phyloP scores from a whole-genome alignment of 2,329 filamentous ascomycete genomes.

The Emmonsiellopsis sp. region DNA sequence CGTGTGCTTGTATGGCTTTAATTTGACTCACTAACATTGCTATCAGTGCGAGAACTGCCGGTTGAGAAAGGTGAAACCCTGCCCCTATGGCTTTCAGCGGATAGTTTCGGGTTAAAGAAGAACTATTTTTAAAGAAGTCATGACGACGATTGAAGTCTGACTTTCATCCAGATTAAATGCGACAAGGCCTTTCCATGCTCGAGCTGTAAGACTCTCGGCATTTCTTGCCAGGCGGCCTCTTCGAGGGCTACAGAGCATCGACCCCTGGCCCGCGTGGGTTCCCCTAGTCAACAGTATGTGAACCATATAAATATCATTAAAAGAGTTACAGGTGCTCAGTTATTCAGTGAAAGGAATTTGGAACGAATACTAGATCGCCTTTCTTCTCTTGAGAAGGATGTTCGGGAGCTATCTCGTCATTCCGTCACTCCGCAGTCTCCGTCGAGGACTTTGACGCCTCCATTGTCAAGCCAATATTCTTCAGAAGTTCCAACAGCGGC shows the following conservation, averaged over 20 bases:
- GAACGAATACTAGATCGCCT: slow-evolving; percentile 32
- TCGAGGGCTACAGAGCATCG: not conserved
- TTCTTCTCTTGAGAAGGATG: slow-evolving; percentile 12
- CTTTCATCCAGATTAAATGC: slow-evolving; percentile 9
- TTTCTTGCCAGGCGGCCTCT: slow-evolving; percentile 4
- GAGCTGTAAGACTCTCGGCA: not conserved
- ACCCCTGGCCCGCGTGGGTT: slow-evolving; percentile 19
- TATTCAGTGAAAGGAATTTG: not conserved
- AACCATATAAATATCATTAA: not conserved
- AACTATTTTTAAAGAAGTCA: not conserved
- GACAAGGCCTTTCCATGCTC: slow-evolving; percentile 5
- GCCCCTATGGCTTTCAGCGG: not conserved
- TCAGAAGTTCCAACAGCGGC: slow-evolving; percentile 22
- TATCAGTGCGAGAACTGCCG: slow-evolving; percentile 21
- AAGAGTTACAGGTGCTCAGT: not conserved
- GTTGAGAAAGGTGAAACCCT: slow-evolving; percentile 16
- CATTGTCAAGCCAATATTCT: not conserved
- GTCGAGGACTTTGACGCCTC: not conserved
- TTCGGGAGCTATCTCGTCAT: slow-evolving; percentile 14
- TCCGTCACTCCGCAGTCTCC: not conserved
- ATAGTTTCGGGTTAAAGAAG: too few relatives aligned
- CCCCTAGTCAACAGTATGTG: slow-evolving; percentile 24
- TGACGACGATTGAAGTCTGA: slow-evolving; percentile 9
- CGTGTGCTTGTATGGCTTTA: not conserved
- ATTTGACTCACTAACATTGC: not conserved